phyloP scores from a whole-genome alignment of 345 rosid species.

The Angophora floribunda region DNA sequence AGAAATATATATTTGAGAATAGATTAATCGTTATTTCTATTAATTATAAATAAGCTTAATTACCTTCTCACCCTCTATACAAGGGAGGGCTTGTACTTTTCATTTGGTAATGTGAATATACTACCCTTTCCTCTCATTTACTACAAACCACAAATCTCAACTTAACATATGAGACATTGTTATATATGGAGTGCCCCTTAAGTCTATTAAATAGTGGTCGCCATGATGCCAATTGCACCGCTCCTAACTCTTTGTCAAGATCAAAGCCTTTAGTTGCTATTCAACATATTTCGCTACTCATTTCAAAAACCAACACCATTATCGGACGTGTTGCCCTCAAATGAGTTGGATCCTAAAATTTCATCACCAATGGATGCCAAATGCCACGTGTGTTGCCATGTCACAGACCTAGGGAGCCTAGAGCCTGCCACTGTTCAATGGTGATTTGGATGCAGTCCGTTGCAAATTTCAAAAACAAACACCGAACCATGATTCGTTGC shows the following conservation, averaged over 20 bases:
- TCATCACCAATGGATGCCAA: neutral
- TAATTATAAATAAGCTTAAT: too few relatives aligned
- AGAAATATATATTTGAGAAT: too few relatives aligned
- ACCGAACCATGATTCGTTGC: neutral
- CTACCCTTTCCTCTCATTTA: neutral
- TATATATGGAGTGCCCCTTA: accelerated
- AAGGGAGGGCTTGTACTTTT: too few relatives aligned
- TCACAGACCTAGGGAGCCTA: neutral
- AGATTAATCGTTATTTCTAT: too few relatives aligned
- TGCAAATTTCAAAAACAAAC: neutral
- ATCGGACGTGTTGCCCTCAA: neutral
- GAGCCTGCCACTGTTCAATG: neutral
- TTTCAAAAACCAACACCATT: accelerated
- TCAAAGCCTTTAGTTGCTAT: neutral
- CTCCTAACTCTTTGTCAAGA: neutral
- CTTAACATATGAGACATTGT: accelerated
- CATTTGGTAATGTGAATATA: too few relatives aligned
- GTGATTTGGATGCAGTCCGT: neutral
- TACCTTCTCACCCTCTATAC: too few relatives aligned
- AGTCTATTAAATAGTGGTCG: neutral
- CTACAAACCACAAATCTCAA: too few relatives aligned
- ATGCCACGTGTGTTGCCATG: neutral
- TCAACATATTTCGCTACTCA: neutral
- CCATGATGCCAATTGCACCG: neutral
- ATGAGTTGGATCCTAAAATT: neutral